phyloP scores from a whole-genome alignment of 2,329 filamentous ascomycete genomes.

The Fusarium sp. region DNA sequence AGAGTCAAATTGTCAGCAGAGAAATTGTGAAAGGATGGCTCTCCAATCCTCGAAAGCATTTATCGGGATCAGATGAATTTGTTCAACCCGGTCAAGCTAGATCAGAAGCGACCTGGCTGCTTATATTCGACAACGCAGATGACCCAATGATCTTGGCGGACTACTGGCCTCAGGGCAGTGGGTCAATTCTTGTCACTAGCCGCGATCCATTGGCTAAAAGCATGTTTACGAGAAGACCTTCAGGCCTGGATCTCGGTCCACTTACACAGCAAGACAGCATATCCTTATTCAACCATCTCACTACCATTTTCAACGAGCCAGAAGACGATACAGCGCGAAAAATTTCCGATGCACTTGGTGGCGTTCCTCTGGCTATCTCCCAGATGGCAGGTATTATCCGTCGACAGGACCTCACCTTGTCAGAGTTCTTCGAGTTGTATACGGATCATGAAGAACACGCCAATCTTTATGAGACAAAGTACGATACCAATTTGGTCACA shows the following conservation, averaged over 20 bases:
- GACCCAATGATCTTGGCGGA: background rate
- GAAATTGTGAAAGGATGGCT: constrained; percentile 3
- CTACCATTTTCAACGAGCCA: background rate
- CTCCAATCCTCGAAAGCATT: background rate
- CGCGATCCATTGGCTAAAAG: background rate
- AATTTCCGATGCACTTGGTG: background rate
- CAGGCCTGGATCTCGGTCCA: background rate
- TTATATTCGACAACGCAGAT: constrained; percentile 4
- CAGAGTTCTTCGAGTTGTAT: background rate
- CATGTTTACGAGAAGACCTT: background rate
- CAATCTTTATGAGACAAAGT: too few species aligned
- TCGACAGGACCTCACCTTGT: background rate
- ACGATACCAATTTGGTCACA: too few species aligned
- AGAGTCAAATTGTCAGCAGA: background rate
- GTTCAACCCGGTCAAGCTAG: too few species aligned
- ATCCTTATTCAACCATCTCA: too few species aligned
- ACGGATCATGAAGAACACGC: constrained; percentile 1
- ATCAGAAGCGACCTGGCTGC: background rate
- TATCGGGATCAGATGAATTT: background rate
- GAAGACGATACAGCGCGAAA: background rate
- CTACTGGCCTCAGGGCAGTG: background rate
- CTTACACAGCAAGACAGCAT: background rate
- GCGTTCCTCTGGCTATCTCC: constrained; percentile 1
- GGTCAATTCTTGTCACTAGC: constrained; percentile 1
- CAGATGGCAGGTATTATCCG: constrained; percentile 1